These are phyloP conservation scores for Suillus weaverae DNA, from an alignment of 768 basidiomycete genomes.

Conservation along the genomic window DNA sequence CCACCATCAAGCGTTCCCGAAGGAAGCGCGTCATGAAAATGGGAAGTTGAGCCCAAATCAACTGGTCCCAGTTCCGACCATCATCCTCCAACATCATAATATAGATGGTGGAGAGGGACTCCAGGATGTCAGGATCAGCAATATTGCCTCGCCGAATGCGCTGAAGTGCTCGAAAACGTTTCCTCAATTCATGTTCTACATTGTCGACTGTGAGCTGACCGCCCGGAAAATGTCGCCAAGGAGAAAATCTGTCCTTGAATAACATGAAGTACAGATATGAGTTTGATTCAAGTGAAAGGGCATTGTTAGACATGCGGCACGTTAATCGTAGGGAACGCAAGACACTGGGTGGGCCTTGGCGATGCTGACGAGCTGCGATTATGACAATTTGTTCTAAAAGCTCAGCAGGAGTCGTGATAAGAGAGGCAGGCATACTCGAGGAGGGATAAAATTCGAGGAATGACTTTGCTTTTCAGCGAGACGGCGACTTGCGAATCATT, in stretches of 20 bases:
- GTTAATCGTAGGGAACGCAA: conserved; percentile 33
- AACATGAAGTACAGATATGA: conserved; percentile 38
- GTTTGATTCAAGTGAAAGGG: conserved; percentile 24
- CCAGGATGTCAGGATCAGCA: conserved; percentile 37
- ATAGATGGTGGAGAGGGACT: conserved; percentile 54
- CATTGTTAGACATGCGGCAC: conserved; percentile 33
- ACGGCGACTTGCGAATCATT: conserved; percentile 27
- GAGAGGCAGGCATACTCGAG: conserved; percentile 33
- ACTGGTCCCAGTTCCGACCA: conserved; percentile 47
- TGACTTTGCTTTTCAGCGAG: conserved; percentile 24
- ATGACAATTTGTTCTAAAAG: conserved; percentile 37
- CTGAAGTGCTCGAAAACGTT: conserved; percentile 46
- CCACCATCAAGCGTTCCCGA: conserved; percentile 39
- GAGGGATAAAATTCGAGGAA: conserved; percentile 13
- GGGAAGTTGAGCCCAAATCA: conserved; percentile 44
- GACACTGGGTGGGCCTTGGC: conserved; percentile 35
- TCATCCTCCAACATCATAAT: conserved; percentile 60
- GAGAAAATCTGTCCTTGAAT: conserved; percentile 50
- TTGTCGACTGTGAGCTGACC: conserved; percentile 27
- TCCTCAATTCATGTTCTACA: conserved; percentile 45
- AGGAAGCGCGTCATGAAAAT: conserved; percentile 42
- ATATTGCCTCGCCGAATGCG: conserved; percentile 41
- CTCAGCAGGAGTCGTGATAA: conserved; percentile 34
- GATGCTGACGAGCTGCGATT: conserved; percentile 29
- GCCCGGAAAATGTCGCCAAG: conserved; percentile 38